phyloP scores from a whole-genome alignment of 352 stramenopile genomes.

The Pythium vanterpoolii region DNA sequence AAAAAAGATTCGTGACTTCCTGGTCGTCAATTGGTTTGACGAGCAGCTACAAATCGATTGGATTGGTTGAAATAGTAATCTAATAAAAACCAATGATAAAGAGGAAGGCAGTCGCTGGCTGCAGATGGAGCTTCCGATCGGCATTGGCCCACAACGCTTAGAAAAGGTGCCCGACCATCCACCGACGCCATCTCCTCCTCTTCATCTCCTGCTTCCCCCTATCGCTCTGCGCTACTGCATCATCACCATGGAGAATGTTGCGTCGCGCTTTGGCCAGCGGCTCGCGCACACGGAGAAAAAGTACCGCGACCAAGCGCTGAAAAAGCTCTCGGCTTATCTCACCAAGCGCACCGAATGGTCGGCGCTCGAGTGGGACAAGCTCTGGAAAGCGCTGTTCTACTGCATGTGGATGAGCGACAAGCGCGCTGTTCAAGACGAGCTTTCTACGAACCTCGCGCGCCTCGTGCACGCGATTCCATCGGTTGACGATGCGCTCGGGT shows the following conservation, averaged over 20 bases:
- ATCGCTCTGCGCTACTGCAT: background rate
- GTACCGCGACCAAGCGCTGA: conserved; percentile 77
- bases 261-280: conserved; percentile 80
- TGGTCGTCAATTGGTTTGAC: background rate
- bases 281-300: conserved; percentile 87
- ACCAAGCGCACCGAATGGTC: conserved; percentile 63
- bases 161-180: no score
- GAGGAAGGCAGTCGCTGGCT: conserved; percentile 20
- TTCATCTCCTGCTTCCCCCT: background rate
- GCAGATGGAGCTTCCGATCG: conserved; percentile 10
- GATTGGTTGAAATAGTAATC: conserved; percentile 11
- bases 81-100: conserved; percentile 9
- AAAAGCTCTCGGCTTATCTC: conserved; percentile 79
- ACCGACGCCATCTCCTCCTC: background rate
- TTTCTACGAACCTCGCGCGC: conserved; percentile 58
- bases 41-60: no score
- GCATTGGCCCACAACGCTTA: background rate
- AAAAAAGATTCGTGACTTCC: conserved; percentile 12
- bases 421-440: conserved; percentile 71
- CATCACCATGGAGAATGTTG: conserved; percentile 60
- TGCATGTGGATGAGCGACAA: conserved; percentile 92
- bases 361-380: conserved; percentile 81
- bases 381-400: conserved; percentile 89
- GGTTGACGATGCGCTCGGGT: conserved; percentile 43
- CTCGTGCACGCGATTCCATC: conserved; percentile 61